These are phyloP conservation scores for Talaromyces liani DNA, from an alignment of 495 filamentous ascomycete species.

Conservation along the genomic window DNA sequence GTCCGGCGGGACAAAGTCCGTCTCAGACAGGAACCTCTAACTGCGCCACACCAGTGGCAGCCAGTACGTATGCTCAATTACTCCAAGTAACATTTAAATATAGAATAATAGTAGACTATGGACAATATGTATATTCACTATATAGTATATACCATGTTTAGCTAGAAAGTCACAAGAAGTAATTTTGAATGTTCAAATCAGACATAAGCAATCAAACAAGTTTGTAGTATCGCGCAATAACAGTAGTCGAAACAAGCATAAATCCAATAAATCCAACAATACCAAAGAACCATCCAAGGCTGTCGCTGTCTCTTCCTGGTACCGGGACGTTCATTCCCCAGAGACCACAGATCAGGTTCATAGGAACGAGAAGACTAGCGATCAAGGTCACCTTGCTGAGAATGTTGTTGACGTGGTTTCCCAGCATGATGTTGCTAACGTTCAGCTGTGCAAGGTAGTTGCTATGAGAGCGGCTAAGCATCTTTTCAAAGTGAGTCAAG, in stretches of 20 bases:
- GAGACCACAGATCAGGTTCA: constrained; percentile 90
- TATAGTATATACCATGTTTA: not conserved
- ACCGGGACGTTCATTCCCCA: constrained; percentile 97
- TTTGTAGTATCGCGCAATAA: constrained; percentile 39
- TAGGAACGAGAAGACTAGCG: constrained; percentile 89
- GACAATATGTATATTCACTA: not conserved
- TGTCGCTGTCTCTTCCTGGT: constrained; percentile 51
- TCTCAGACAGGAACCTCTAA: not conserved
- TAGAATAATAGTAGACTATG: too few relatives aligned
- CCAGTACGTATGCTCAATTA: not conserved
- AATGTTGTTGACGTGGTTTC: constrained; percentile 73
- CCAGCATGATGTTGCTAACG: constrained; percentile 77
- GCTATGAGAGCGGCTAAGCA: constrained; percentile 88
- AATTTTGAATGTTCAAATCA: not conserved
- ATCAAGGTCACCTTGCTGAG: constrained; percentile 93
- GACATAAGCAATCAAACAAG: constrained; percentile 21
- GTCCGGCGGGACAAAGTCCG: not conserved
- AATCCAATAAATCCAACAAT: constrained; percentile 61
- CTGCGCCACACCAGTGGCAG: not conserved
- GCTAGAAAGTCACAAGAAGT: not conserved
- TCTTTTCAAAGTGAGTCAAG: constrained; percentile 92
- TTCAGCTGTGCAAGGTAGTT: constrained; percentile 95
- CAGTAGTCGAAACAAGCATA: constrained; percentile 49
- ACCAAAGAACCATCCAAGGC: constrained; percentile 69
- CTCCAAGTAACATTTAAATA: too few relatives aligned